Base-by-base conservation (phyloP, 2,329 filamentous ascomycete species). In the Botryotinia convoluta region DNA sequence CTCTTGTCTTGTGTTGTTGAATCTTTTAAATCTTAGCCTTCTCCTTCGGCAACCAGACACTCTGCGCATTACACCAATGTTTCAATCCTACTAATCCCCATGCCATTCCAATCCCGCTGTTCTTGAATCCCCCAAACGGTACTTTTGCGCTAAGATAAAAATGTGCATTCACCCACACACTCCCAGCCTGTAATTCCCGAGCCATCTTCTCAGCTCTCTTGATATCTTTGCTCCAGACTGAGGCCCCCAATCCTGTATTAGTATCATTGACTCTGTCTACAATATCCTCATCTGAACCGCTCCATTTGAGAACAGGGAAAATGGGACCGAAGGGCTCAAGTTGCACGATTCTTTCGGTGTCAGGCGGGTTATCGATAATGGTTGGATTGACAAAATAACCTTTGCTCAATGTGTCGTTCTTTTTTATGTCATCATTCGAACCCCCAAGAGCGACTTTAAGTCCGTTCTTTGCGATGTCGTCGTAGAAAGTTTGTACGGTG, bases 331-430 rank as follows among this genome's bases (percentile, higher is more conserved):
- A 91, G 3, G 88, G 86, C 79, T 91, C 89, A 76, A 90, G 88
- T 51, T 83, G 80, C 12, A 90, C 87, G 26, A 90, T 83, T 8
- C 84, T 81, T 2, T 87, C 86, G 62, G 86, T 83, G 74, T 89
- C 87, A 0, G 87, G 85, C 20, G 88, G 88, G 72, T 87, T 86
- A 54, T 86, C 84, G 44, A 90, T 86, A 72, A 91, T 87, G 3
- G 88, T 89, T 0, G 89, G 88, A 32, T 84, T 81, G 74, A 90
- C 83, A 82, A 87, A 90, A 82, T 85, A 90, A 1, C 87, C 89
- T 45, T 72, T 72, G 5, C 22, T 68, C 16, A 68, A 22, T 32
- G 37, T 29, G 8, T 65, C 59, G 8, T 45, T 32, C 14, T 22
- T 32, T 10, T 73, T 67, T 0, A 72, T 39, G 26, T 35, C 42